phyloP scores from a whole-genome alignment of 352 stramenopile species.

The Globisporangium alternatum region DNA sequence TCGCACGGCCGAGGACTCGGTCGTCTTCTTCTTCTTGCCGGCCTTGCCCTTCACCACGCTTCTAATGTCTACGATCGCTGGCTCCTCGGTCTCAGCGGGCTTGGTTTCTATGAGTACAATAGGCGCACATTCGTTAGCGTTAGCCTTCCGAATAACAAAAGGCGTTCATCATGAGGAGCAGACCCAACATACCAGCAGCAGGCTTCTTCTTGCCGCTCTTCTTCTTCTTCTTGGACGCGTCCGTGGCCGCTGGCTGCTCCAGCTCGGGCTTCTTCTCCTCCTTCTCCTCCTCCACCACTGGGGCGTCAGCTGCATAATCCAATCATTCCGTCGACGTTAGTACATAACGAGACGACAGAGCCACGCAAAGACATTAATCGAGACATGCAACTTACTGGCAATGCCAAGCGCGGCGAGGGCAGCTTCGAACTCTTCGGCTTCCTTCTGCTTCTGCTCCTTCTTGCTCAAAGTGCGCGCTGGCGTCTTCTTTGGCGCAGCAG shows the following conservation, averaged over 20 bases:
- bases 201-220: slow-evolving; percentile 61
- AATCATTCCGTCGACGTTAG: neutral
- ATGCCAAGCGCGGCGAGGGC: slow-evolving; percentile 68
- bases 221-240: slow-evolving; percentile 59
- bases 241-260: slow-evolving; percentile 22
- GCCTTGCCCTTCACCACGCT: slow-evolving; percentile 67
- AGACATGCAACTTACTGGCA: slow-evolving; percentile 21
- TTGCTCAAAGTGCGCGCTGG: slow-evolving; percentile 56
- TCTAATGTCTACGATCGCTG: slow-evolving; percentile 67
- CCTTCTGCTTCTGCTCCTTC: slow-evolving; percentile 79
- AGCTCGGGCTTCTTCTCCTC: slow-evolving; percentile 34
- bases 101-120: slow-evolving; percentile 17
- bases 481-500: slow-evolving; percentile 32
- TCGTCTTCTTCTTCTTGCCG: slow-evolving; percentile 60
- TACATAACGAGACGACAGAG: too few species aligned
- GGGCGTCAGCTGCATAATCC: slow-evolving; percentile 4
- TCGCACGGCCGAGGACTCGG: slow-evolving; percentile 53
- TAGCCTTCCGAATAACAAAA: neutral
- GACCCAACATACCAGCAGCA: slow-evolving; percentile 10
- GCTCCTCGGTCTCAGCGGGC: slow-evolving; percentile 21
- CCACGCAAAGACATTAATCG: neutral
- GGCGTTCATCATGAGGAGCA: neutral
- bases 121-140: neutral
- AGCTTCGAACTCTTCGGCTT: slow-evolving; percentile 74
- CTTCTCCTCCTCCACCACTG: slow-evolving; percentile 38